phyloP scores from a whole-genome alignment of 169 alveolate species.

The Amoebophrya sp. region DNA sequence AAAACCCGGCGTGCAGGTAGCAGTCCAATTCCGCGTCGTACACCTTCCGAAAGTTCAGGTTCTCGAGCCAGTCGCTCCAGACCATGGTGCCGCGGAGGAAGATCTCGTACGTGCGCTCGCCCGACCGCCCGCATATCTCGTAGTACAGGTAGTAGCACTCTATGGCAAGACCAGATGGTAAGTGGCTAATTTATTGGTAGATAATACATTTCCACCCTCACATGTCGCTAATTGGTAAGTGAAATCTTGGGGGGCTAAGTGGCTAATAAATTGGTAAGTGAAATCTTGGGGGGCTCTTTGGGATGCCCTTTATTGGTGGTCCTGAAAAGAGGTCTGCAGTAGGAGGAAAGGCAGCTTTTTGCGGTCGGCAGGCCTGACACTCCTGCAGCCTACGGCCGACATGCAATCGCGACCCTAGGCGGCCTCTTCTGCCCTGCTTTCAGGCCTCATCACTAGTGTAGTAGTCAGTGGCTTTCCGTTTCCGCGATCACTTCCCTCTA shows the following conservation, averaged over 20 bases:
- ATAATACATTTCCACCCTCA: not conserved
- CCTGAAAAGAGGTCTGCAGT: too few species aligned
- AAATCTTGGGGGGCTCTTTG: not conserved
- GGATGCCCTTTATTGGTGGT: not conserved
- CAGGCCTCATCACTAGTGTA: too few species aligned
- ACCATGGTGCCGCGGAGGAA: not conserved
- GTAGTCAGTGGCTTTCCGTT: too few species aligned
- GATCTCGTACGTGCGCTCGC: not conserved
- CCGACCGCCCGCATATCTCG: not conserved
- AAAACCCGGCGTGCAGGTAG: not conserved
- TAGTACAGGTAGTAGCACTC: slow-evolving; percentile 1
- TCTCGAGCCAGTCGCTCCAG: not conserved
- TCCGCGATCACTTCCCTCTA: too few species aligned
- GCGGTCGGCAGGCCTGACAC: too few species aligned
- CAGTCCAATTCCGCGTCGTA: not conserved
- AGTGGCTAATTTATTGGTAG: not conserved
- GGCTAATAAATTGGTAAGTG: not conserved
- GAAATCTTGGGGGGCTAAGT: not conserved
- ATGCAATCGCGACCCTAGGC: too few species aligned
- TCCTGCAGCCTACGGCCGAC: too few species aligned
- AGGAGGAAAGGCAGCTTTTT: too few species aligned
- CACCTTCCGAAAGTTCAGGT: not conserved
- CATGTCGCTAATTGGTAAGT: not conserved
- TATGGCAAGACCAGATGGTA: not conserved
- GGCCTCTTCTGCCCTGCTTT: too few species aligned